Conservation (phyloP, 371 early-diverging fungal genomes). For the Mortierella sp. region DNA sequence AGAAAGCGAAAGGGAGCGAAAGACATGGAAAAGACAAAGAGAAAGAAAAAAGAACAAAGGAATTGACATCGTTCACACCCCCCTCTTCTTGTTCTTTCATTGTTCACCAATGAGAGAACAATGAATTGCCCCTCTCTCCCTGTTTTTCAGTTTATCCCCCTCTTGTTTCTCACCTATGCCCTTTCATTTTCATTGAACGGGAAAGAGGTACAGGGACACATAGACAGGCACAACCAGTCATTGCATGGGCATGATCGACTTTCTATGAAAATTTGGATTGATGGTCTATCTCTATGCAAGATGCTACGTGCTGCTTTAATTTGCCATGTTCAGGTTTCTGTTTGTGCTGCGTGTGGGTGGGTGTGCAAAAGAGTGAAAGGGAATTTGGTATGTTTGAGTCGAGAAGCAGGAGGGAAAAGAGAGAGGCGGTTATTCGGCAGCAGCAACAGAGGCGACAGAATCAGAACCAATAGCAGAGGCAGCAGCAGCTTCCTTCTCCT, state of each 20-base stretch:
- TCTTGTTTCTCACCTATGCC: background rate
- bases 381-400: constrained; percentile 1
- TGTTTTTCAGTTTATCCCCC: background rate
- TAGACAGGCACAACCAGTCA: background rate
- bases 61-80: background rate
- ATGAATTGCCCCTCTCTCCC: background rate
- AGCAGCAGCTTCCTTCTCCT: constrained; percentile 16
- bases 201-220: background rate
- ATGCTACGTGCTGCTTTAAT: background rate
- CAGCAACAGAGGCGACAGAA: background rate
- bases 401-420: background rate
- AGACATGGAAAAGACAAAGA: background rate
- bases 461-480: background rate
- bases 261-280: too few species aligned
- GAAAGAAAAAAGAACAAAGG: background rate
- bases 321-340: background rate
- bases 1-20: background rate
- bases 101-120: background rate
- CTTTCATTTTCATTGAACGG: background rate
- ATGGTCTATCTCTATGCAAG: background rate
- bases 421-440: background rate
- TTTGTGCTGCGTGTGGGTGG: background rate
- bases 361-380: too few species aligned
- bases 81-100: too few species aligned
- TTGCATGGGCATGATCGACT: too few species aligned